phyloP scores from a whole-genome alignment of 2,329 filamentous ascomycete genomes.

The Boeremia lycopersici region DNA sequence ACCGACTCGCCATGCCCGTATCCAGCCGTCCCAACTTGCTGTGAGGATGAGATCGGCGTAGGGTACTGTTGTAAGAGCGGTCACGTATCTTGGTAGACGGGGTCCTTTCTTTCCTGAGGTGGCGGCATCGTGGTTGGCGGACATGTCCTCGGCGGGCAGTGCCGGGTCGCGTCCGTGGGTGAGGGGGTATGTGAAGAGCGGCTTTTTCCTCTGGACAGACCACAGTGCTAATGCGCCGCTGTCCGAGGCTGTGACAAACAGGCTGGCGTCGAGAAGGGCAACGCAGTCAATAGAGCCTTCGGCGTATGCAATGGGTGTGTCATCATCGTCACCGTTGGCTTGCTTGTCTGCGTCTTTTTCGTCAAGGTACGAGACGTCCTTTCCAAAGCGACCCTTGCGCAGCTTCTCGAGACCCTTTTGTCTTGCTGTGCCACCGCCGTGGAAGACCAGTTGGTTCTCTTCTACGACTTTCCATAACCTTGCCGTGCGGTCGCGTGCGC shows the following conservation, averaged over 20 bases:
- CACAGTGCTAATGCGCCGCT: conserved; percentile 87
- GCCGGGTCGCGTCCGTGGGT: conserved; percentile 85
- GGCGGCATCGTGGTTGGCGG: conserved; percentile 66
- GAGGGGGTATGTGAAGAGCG: conserved; percentile 76
- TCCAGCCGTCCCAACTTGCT: conserved; percentile 91
- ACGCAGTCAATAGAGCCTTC: conserved; percentile 92
- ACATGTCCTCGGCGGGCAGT: conserved; percentile 70
- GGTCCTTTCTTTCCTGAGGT: conserved; percentile 56
- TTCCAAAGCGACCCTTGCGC: conserved; percentile 44
- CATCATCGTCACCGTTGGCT: conserved; percentile 46
- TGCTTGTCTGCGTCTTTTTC: conserved; percentile 59
- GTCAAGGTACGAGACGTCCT: conserved; percentile 31
- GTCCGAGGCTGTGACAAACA: conserved; percentile 92
- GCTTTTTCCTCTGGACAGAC: conserved; percentile 94
- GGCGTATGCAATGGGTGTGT: conserved; percentile 54
- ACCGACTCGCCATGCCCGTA: conserved; percentile 83
- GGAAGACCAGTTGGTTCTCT: conserved; percentile 93
- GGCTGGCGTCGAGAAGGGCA: conserved; percentile 84
- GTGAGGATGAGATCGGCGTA: conserved; percentile 90
- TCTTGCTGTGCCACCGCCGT: conserved; percentile 69
- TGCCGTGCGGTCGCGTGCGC: conserved; percentile 87
- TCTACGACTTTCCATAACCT: conserved; percentile 95
- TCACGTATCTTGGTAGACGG: conserved; percentile 81
- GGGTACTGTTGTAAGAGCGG: conserved; percentile 81
- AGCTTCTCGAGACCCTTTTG: conserved; percentile 49